Evolutionary conservation across 2,329 filamentous ascomycete genomes (phyloP).

Genomic region (Fusarium succisae): DNA sequence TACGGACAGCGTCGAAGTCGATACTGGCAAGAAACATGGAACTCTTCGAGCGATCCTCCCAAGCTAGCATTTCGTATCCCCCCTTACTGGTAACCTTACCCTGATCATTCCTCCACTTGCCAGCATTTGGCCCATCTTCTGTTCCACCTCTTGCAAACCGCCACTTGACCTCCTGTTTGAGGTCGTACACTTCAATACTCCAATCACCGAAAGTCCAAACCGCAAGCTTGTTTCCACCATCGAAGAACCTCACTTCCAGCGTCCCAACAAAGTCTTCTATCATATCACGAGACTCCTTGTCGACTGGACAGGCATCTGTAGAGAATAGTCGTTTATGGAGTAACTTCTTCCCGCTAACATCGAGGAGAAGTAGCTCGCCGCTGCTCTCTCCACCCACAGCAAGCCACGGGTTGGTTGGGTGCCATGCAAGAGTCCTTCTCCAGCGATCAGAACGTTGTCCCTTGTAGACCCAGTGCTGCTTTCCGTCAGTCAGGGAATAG

Average conservation of each 20-base stretch:
- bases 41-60: conserved; percentile 1
- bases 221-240: conserved; percentile 16
- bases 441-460: background rate
- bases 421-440: conserved; percentile 18
- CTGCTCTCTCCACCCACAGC: conserved; percentile 5
- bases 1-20: conserved; percentile 17
- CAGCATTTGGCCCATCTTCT: background rate
- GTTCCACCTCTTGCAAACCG: conserved; percentile 22
- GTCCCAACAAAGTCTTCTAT: background rate
- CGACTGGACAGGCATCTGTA: background rate
- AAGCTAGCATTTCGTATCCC: conserved; percentile 7
- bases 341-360: background rate
- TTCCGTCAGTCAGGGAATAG: background rate
- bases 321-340: conserved; percentile 8
- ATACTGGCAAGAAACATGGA: conserved; percentile 3
- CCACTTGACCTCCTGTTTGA: conserved; percentile 12
- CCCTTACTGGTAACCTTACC: conserved; percentile 14
- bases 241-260: conserved; percentile 2
- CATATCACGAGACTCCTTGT: background rate
- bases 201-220: conserved; percentile 6
- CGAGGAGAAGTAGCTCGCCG: conserved; percentile 12
- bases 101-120: conserved; percentile 13
- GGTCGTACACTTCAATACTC: conserved; percentile 21
- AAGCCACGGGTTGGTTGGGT: conserved; percentile 8
- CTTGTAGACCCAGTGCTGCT: background rate